A percentile compares a stretch with the other conserved stretches of the same genome.
These are phyloP conservation scores for Lophiotrema nucula DNA, from an alignment of 495 filamentous ascomycete genomes.

Conservation along the genomic window DNA sequence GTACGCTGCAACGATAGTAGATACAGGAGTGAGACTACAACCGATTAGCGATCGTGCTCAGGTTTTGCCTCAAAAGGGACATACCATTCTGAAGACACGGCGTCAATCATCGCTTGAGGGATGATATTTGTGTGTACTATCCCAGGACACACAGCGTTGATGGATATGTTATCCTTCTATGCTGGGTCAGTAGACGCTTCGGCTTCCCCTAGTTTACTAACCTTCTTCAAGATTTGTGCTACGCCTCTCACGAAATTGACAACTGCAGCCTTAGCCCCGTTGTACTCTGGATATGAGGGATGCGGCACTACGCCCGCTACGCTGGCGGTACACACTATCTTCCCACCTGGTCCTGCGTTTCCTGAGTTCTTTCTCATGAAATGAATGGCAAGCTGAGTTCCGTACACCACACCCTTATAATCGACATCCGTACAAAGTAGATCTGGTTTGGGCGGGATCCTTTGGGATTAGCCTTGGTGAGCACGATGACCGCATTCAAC, in stretches of 20 bases:
- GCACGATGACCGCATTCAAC: neutral
- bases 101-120: slow-evolving; percentile 41
- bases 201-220: slow-evolving; percentile 2
- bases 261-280: slow-evolving; percentile 46
- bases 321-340: slow-evolving; percentile 43
- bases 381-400: slow-evolving; percentile 44
- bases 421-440: slow-evolving; percentile 43
- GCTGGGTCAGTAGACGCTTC: neutral
- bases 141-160: slow-evolving; percentile 40
- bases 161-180: slow-evolving; percentile 43
- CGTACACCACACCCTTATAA: slow-evolving; percentile 47
- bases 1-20: slow-evolving; percentile 41
- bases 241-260: slow-evolving; percentile 42
- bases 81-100: slow-evolving; percentile 36
- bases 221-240: slow-evolving; percentile 39
- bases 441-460: slow-evolving; percentile 42
- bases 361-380: slow-evolving; percentile 46
- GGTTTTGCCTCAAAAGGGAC: neutral
- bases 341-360: slow-evolving; percentile 41
- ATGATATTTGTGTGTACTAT: slow-evolving; percentile 44
- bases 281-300: slow-evolving; percentile 43
- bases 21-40: slow-evolving; percentile 39
- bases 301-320: slow-evolving; percentile 42
- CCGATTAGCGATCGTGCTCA: neutral
- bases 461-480: slow-evolving; percentile 15